Evolutionary conservation across 306 rosid species (phyloP).

Genomic region (Begonia loranthoides): DNA sequence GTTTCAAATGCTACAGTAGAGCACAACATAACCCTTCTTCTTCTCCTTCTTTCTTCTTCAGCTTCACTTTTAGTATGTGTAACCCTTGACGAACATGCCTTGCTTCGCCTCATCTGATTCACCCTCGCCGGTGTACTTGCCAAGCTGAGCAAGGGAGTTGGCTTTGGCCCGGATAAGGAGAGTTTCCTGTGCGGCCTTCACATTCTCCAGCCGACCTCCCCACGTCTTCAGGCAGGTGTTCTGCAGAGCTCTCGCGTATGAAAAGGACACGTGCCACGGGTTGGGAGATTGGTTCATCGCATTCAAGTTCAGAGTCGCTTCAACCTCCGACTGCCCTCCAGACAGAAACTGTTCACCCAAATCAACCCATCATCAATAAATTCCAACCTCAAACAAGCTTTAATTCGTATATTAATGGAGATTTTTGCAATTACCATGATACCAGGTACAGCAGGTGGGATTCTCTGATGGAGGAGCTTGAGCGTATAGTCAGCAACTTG

Average conservation of each 20-base stretch:
- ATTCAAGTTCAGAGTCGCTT: constrained; percentile 87
- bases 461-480: constrained; percentile 68
- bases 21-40: constrained; percentile 19
- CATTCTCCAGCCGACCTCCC: constrained; percentile 84
- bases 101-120: constrained; percentile 83
- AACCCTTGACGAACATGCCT: constrained; percentile 76
- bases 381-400: no score
- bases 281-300: constrained; percentile 61
- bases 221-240: constrained; percentile 85
- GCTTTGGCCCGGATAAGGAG: constrained; percentile 71
- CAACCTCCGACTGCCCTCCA: constrained; percentile 97
- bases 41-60: constrained; percentile 11
- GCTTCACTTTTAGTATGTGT: constrained; percentile 40
- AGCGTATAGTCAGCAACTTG: constrained; percentile 77
- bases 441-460: constrained; percentile 95
- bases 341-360: constrained; percentile 65
- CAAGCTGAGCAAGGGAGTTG: constrained; percentile 90
- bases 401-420: no score
- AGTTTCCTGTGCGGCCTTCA: constrained; percentile 73
- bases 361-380: not conserved
- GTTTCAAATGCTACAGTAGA: constrained; percentile 44
- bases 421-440: constrained; percentile 48
- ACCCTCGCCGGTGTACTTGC: constrained; percentile 87
- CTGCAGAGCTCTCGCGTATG: constrained; percentile 94
- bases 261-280: constrained; percentile 99